phyloP scores from a whole-genome alignment of 768 basidiomycete genomes.

The Tylopilus vinaceipallidus region DNA sequence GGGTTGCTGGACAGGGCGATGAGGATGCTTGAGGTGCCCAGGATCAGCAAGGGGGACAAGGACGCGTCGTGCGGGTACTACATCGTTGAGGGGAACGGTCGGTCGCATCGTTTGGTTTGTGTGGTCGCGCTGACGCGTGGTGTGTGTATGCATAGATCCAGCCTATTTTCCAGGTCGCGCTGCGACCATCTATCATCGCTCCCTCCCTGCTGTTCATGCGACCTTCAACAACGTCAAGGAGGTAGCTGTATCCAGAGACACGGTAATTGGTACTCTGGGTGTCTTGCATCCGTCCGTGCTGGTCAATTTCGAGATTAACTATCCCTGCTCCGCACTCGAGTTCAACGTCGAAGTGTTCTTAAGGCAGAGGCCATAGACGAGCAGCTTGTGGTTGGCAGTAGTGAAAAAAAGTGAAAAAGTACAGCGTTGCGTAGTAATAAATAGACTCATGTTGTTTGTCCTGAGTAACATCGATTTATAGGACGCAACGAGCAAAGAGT shows the following conservation, averaged over 20 bases:
- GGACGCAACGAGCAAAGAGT: slow-evolving; percentile 8
- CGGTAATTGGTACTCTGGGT: slow-evolving; percentile 84
- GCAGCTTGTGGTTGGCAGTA: neutral
- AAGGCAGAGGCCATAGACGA: slow-evolving; percentile 41
- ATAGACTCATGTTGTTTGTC: slow-evolving; percentile 1
- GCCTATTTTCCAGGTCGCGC: slow-evolving; percentile 96
- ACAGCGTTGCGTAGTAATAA: slow-evolving; percentile 2
- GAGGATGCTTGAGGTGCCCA: slow-evolving; percentile 92
- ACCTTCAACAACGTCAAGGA: slow-evolving; percentile 45
- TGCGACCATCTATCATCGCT: slow-evolving; percentile 87
- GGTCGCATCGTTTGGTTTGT: slow-evolving; percentile 25
- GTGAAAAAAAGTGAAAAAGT: neutral
- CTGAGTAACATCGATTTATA: slow-evolving; percentile 7
- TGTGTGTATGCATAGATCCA: slow-evolving; percentile 59
- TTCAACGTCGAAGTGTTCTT: slow-evolving; percentile 95
- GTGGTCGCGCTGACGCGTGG: slow-evolving; percentile 4
- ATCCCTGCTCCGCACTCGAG: slow-evolving; percentile 93
- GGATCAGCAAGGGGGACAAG: slow-evolving; percentile 57
- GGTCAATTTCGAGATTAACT: slow-evolving; percentile 89
- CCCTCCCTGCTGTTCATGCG: slow-evolving; percentile 33
- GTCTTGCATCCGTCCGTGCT: slow-evolving; percentile 92
- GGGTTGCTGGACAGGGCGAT: slow-evolving; percentile 93
- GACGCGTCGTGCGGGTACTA: slow-evolving; percentile 81
- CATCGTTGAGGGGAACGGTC: slow-evolving; percentile 82
- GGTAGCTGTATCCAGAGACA: slow-evolving; percentile 49